phyloP scores from a whole-genome alignment of 352 stramenopile genomes.

The Phytophthora chlamydospora region DNA sequence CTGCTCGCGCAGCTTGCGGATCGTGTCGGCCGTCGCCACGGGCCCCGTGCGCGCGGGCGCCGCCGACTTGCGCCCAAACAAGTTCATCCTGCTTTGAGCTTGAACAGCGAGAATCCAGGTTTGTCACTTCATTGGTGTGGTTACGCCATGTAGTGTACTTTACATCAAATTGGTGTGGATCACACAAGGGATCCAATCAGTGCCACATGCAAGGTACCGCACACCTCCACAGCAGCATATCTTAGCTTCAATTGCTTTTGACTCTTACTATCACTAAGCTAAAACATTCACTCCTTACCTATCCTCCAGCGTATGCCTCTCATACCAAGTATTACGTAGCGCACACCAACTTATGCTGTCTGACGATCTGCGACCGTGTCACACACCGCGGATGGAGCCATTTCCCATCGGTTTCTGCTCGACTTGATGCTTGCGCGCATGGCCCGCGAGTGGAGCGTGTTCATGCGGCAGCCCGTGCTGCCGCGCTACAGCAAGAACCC shows the following conservation, averaged over 20 bases:
- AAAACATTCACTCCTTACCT: not conserved
- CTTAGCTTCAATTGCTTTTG: not conserved
- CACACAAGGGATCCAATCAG: too few species aligned
- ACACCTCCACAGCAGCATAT: not conserved
- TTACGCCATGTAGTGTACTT: not conserved
- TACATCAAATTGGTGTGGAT: not conserved
- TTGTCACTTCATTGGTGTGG: too few species aligned
- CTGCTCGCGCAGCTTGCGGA: slow-evolving; percentile 90
- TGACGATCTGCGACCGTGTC: slow-evolving; percentile 1
- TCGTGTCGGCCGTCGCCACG: slow-evolving; percentile 86
- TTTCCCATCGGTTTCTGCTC: slow-evolving; percentile 23
- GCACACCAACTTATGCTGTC: too few species aligned
- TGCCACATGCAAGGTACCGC: not conserved
- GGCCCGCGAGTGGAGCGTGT: slow-evolving; percentile 47
- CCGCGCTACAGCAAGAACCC: slow-evolving; percentile 41
- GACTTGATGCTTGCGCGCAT: slow-evolving; percentile 26
- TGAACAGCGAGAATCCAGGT: slow-evolving; percentile 16
- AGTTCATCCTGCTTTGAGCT: slow-evolving; percentile 61
- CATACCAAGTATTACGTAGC: not conserved
- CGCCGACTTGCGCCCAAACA: slow-evolving; percentile 85
- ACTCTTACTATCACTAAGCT: not conserved
- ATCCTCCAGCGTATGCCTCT: not conserved
- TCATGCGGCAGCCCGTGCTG: slow-evolving; percentile 70
- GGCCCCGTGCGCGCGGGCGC: slow-evolving; percentile 56
- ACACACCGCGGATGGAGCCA: slow-evolving; percentile 19